Evolutionary conservation across 768 basidiomycete genomes (phyloP), one percentile per base, ranked within the genome.

Genomic region (Lactifluus echinatus): DNA sequence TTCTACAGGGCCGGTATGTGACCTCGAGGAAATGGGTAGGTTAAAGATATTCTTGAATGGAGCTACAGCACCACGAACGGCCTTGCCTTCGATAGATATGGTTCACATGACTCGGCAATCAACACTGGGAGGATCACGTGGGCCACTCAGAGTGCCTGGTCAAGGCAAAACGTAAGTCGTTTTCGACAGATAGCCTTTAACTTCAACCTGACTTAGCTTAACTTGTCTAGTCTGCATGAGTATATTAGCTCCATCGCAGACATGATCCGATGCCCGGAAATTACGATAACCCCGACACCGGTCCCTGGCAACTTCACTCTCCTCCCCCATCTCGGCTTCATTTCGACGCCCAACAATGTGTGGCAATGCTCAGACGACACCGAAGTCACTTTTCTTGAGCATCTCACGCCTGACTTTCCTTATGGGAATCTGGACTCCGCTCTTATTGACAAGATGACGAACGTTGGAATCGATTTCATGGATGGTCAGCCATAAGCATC

Each of bases 21-120:
- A 55, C 34, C 42, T 59, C 19, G 42, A 47, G 8, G 37, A 45
- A 50, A 59, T 59, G 48, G 58, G 58, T 59, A 50, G 28, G 58
- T 44, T 19, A 34, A 12, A 7, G 42, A 5, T 53, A 33, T 47
- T n/a, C 15, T 31, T 40, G 15, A 17, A 42, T 21, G 12, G 24
- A 19, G 31, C 26, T n/a, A n/a, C n/a, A n/a, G n/a, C 46, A 19
- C 15, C 6, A 23, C 29, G n/a, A 34, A 53, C 24, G 14, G 15
- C 15, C 5, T 3, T 26, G 53, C 14, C n/a, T n/a, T n/a, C n/a
- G 10, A 26, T 21, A 59, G 58, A 59, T 50, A 24, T 15, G 28
- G 37, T 55, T 19, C 15, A 39, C 42, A 39, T 59, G 42, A 53
- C 58, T 11, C 47, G 53, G 33, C 23, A 31, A n/a, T 45, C 48